Base-by-base conservation (phyloP, 305 asterid species). In the Coffea humblotiana region DNA sequence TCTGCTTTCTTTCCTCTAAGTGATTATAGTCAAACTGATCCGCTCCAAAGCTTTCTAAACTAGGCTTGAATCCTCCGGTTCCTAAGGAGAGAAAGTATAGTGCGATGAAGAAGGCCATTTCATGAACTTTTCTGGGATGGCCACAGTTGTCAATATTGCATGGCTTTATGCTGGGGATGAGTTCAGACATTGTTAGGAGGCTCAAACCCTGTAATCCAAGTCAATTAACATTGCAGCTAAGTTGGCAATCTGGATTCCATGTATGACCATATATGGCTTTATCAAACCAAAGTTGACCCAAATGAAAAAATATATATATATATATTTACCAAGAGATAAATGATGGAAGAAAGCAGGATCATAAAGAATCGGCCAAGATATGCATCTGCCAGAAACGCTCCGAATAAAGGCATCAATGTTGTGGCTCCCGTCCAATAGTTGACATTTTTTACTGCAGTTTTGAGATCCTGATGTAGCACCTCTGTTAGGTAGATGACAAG, bases 11-110 rank as follows among this genome's bases (percentile, higher is more conserved):
- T 64, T 83, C 86, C 43, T 49, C 71, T 6, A 45, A 29, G 70
- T 83, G 71, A 60, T 83, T 40, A 11, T 79, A 81, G 32, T 83
- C 86, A n/a, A 83, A 83, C 58, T 83, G 86, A 71, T 83, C 86
- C 0, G 86, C 86, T 21, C 83, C 86, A 51, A 83, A 79, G 69
- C 83, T 83, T 72, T 70, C 78, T 4, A 83, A 60, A 32, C n/a
- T 70, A 2, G 86, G 86, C 78, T 70, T 75, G 43, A 75, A 63
- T 11, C 86, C 86, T 35, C 86, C 86, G 10, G 78, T 77, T 37
- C 72, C 86, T 37, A 75, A 3, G 8, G 86, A 58, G 2, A 83
- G 71, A 15, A 76, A 40, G 75, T 79, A 83, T 3, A 83, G 35
- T 12, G 52, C 86, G 25, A 43, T 40, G 67, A 83, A 83, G 81